Evolutionary conservation across 2,329 filamentous ascomycete species (phyloP).

Genomic region (Calonectria hongkongensis): DNA sequence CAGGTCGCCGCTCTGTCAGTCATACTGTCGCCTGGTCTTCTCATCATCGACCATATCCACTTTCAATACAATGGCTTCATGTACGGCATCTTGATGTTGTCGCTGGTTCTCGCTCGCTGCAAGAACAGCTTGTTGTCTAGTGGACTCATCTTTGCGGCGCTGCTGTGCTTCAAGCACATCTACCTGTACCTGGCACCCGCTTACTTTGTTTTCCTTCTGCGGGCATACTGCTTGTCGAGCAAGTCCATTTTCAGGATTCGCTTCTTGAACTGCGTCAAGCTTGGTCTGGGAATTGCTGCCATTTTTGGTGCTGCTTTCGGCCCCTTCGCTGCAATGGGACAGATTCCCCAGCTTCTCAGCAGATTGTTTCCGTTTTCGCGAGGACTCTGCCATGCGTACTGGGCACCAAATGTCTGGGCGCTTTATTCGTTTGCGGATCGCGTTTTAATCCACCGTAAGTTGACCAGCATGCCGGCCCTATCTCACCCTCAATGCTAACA

Average conservation of each 20-base stretch:
- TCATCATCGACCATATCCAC: conserved; percentile 98
- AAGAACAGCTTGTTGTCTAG: conserved; percentile 84
- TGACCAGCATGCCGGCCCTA: background rate
- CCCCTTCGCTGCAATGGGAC: conserved; percentile 87
- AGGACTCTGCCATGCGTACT: conserved; percentile 97
- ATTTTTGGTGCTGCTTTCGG: conserved; percentile 91
- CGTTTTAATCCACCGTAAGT: conserved; percentile 85
- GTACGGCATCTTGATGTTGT: conserved; percentile 92
- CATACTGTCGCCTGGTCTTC: conserved; percentile 90
- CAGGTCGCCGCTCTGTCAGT: conserved; percentile 93
- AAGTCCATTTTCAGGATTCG: conserved; percentile 85
- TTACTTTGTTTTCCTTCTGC: conserved; percentile 95
- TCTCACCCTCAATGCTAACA: conserved; percentile 34
- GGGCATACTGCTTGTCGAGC: conserved; percentile 89
- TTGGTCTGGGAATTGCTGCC: conserved; percentile 81
- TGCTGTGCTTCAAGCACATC: conserved; percentile 98
- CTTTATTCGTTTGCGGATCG: conserved; percentile 95
- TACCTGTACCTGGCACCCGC: conserved; percentile 97
- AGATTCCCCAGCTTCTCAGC: conserved; percentile 88
- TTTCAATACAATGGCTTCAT: conserved; percentile 99
- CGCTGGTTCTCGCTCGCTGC: conserved; percentile 87
- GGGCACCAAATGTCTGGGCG: conserved; percentile 98
- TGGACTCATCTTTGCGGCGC: conserved; percentile 86
- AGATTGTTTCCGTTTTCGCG: conserved; percentile 95
- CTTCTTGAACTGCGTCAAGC: conserved; percentile 87